These are phyloP conservation scores for Colletotrichum sp. DNA, from an alignment of 2,329 filamentous ascomycete species.

Conservation along the genomic window DNA sequence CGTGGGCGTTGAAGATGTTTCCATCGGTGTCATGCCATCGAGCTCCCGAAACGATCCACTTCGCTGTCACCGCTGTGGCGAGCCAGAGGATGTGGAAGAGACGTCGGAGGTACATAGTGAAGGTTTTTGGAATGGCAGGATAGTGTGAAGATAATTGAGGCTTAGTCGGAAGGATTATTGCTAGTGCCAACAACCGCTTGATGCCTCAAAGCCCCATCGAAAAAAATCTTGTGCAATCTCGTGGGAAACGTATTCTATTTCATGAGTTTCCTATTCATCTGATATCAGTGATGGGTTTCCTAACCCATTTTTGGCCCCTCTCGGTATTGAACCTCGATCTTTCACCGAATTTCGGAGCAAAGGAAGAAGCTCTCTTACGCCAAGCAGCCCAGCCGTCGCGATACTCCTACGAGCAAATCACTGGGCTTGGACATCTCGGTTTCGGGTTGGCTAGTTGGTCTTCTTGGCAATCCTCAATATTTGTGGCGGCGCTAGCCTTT, in stretches of 20 bases:
- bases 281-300: too few relatives aligned
- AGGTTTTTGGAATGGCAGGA: accelerated
- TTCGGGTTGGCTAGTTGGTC: not conserved
- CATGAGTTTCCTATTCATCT: accelerated
- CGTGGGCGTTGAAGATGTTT: slow-evolving; percentile 66
- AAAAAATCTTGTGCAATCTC: accelerated
- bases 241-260: too few relatives aligned
- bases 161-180: not conserved
- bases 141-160: not conserved
- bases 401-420: not conserved
- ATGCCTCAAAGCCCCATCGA: not conserved
- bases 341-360: not conserved
- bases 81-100: not conserved
- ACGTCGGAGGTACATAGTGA: not conserved
- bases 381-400: not conserved
- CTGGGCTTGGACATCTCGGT: not conserved
- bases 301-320: too few relatives aligned
- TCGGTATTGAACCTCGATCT: too few relatives aligned
- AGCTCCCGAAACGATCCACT: slow-evolving; percentile 66
- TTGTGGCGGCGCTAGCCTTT: not conserved
- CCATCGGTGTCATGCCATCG: slow-evolving; percentile 66
- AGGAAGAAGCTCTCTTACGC: not conserved
- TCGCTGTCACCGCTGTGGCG: slow-evolving; percentile 34
- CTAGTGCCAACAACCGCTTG: accelerated
- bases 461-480: not conserved